These are phyloP conservation scores for Brassica balearica DNA, from an alignment of 441 rosid species.

Conservation along the genomic window DNA sequence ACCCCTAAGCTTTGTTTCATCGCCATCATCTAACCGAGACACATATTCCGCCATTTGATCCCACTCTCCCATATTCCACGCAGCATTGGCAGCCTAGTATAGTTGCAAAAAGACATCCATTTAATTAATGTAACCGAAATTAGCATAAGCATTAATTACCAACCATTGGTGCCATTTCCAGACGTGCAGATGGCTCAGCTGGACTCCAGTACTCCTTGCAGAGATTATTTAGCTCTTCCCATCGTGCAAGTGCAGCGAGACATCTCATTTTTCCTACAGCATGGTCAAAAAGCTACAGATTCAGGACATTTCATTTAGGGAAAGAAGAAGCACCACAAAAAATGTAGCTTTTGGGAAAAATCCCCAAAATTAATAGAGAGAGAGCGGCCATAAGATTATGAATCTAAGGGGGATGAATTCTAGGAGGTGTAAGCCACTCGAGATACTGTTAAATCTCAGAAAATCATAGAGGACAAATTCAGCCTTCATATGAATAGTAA, in stretches of 20 bases:
- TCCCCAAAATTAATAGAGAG: not conserved
- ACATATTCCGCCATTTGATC: slow-evolving; percentile 99
- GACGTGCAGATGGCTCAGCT: slow-evolving; percentile 96
- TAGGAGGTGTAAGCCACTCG: slow-evolving; percentile 8
- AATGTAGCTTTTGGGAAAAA: slow-evolving; percentile 29
- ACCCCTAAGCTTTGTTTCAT: slow-evolving; percentile 90
- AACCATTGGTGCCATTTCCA: slow-evolving; percentile 99
- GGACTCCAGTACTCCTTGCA: slow-evolving; percentile 99
- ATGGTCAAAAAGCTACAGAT: slow-evolving; percentile 28
- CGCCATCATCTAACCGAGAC: slow-evolving; percentile 97
- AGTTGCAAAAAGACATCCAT: slow-evolving; percentile 46
- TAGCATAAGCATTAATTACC: slow-evolving; percentile 43
- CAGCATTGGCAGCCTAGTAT: slow-evolving; percentile 94
- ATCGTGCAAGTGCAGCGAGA: slow-evolving; percentile 98
- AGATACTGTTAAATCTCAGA: slow-evolving; percentile 9
- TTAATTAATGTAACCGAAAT: slow-evolving; percentile 11
- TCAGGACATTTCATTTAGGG: slow-evolving; percentile 35
- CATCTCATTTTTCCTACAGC: slow-evolving; percentile 94
- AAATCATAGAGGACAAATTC: slow-evolving; percentile 1
- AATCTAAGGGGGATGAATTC: not conserved
- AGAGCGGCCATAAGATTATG: slow-evolving; percentile 19
- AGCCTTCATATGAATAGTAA: slow-evolving; percentile 4
- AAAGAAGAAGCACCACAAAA: slow-evolving; percentile 26
- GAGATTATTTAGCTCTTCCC: slow-evolving; percentile 97
- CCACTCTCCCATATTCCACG: slow-evolving; percentile 99